Evolutionary conservation across 129 eudicot species (phyloP), one percentile per base, ranked within the genome.

Genomic region (Lactuca sativa): DNA sequence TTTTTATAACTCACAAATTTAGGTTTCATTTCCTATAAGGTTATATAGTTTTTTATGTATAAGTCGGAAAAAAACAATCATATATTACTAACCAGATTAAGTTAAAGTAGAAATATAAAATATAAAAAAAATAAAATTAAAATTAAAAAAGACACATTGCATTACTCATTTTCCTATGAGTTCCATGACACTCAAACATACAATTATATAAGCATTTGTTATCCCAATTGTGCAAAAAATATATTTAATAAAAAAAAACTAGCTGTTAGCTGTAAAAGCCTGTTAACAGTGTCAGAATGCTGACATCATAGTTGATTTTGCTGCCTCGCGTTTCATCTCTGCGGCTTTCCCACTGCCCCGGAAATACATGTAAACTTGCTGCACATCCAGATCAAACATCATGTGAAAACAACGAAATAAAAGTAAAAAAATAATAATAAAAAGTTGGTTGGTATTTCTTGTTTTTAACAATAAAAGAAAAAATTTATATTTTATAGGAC

Each of bases 301-400:
- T 66, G 95, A 78, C 92, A 79, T 87, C 92, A 91, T 77, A 7
- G 97, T 82, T 17, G 90, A 81, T 74, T 85, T 91, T 70, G 93
- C 95, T 56, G 98, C 98, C 65, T 92, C 87, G 4, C 80, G 84
- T 79, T 67, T 92, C 98, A 92, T 86, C 80, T 89, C 95, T 38
- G 87, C 95, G 33, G 91, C 96, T 79, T 88, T 92, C 21, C 98
- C 98, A 56, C 96, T 92, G 18, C 98, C 98, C 30, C 98, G 78
- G 76, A 92, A 92, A 77, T 89, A 89, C 86, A 77, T 82, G 80
- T 88, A 92, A 74, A 92, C 98, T 92, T 92, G 96, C 98, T 92
- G 96, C 82, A 86, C 57, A 56, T 38, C 7, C 48, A 57, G 30
- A 66, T 15, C n/a, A 74, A 40, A 54, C 33, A 13, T 47, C 7